phyloP scores from a whole-genome alignment of 179 eudicot genomes.

The Gypsophila paniculata region DNA sequence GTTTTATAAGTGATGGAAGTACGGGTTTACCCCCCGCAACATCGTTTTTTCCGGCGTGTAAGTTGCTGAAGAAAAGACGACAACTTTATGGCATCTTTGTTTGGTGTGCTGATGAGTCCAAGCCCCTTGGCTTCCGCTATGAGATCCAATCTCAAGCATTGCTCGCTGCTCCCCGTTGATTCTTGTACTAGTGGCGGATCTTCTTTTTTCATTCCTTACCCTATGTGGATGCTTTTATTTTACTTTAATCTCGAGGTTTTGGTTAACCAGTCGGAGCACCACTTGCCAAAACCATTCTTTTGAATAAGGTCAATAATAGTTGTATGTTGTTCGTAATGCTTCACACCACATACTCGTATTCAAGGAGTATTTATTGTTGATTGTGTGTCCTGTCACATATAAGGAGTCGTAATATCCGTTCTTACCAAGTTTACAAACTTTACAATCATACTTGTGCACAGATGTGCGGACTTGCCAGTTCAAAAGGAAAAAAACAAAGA shows the following conservation, averaged over 20 bases:
- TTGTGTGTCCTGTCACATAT: too few species aligned
- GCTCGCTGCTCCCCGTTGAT: conserved; percentile 26
- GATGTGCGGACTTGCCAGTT: not conserved
- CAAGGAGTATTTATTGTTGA: too few species aligned
- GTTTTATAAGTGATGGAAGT: conserved; percentile 45
- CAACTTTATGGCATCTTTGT: conserved; percentile 52
- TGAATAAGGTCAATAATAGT: too few species aligned
- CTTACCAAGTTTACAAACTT: not conserved
- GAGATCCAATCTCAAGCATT: conserved; percentile 46
- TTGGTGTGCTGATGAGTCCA: conserved; percentile 67
- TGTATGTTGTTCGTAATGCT: too few species aligned
- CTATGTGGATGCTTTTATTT: too few species aligned
- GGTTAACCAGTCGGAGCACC: too few species aligned
- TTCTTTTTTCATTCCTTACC: not conserved
- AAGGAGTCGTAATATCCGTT: not conserved
- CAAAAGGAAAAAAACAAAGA: not conserved
- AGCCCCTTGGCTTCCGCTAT: conserved; percentile 34
- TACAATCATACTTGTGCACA: not conserved
- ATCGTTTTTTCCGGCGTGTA: conserved; percentile 46
- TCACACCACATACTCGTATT: too few species aligned
- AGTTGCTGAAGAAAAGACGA: conserved; percentile 32
- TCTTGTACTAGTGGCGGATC: not conserved
- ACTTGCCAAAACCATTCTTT: too few species aligned
- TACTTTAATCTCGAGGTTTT: too few species aligned
- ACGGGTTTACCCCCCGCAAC: conserved; percentile 43